Base-by-base conservation (phyloP, 2,329 filamentous ascomycete species). In the Fusarium avenaceum region DNA sequence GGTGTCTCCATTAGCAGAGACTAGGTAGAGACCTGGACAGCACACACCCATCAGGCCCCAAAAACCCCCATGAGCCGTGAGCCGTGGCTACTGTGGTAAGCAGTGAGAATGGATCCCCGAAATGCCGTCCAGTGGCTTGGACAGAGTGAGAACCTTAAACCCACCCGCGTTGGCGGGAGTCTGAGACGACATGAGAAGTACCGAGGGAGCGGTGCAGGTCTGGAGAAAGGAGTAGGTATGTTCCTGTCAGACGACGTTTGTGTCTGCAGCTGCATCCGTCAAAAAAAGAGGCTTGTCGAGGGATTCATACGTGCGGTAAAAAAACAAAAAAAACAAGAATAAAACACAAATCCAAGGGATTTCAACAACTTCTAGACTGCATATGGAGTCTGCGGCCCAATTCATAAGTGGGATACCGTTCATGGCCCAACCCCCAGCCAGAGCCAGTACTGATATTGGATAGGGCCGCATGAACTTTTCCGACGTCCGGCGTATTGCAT, bases 131-230 rank as follows among this genome's bases (percentile, higher is more conserved):
- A 62, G 65, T 73, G 70, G 70, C 68, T 72, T 65, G 60, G 58
- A 59, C 49, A 70, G 70, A 67, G 72, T 74, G 72, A 74, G 72
- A 74, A 74, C 72, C 72, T 74, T 74, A 74, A 67, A 72, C 70
- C 47, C 45, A 61, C 63, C 61, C 64, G 63, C 71, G 69, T 65
- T 55, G 48, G 59, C 58, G 66, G 66, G 30, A 30, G 28, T 30
- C 30, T 15, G 65, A 63, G 64, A 67, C 48, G 53, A 60, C 42
- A 59, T 47, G 59, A 65, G 48, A 38, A 35, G 53, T 67, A 64
- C 63, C 50, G 63, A 57, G 57, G 38, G 57, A 50, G 35, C 14
- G 57, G 63, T 61, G 59, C 56, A 54, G 43, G 22, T 32, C 54
- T 46, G 51, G 44, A 24, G 38, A 42, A n/a, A 17, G 35, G 35